A percentile compares a stretch with the other conserved stretches of the same genome.
Conservation (phyloP, 2,329 filamentous ascomycete species). For the Pseudogymnoascus verrucosus region DNA sequence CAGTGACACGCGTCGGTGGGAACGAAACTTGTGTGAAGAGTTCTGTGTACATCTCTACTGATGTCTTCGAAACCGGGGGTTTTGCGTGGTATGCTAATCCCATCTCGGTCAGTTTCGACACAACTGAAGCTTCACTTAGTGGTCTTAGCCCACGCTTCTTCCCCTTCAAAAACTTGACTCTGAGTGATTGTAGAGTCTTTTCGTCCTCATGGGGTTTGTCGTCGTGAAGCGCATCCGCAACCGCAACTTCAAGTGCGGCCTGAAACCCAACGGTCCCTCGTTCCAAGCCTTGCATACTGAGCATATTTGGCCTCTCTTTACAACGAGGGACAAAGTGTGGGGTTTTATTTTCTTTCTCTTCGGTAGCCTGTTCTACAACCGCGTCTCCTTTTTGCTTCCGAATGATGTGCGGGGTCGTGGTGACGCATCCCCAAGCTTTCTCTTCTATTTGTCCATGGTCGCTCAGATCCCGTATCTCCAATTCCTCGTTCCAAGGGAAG, state of each 20-base stretch:
- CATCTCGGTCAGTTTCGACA: constrained; percentile 48
- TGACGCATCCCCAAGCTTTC: constrained; percentile 54
- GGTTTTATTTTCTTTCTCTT: constrained; percentile 17
- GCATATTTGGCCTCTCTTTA: constrained; percentile 51
- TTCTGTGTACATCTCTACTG: constrained; percentile 53
- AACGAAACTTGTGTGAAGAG: constrained; percentile 53
- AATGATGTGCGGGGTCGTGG: constrained; percentile 55
- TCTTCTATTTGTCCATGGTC: constrained; percentile 59
- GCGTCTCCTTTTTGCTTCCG: constrained; percentile 40
- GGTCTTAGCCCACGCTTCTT: constrained; percentile 37
- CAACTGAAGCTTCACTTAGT: constrained; percentile 48
- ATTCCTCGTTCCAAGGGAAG: constrained; percentile 58
- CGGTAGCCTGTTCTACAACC: constrained; percentile 22
- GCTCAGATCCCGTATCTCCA: constrained; percentile 53
- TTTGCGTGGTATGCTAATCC: constrained; percentile 48
- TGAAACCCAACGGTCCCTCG: constrained; percentile 63
- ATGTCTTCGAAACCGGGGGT: constrained; percentile 36
- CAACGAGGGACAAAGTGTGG: constrained; percentile 25
- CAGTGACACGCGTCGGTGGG: constrained; percentile 47
- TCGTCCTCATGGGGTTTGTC: constrained; percentile 39
- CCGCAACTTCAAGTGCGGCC: constrained; percentile 57
- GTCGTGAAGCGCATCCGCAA: constrained; percentile 56
- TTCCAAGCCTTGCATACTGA: constrained; percentile 63
- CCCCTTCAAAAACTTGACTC: constrained; percentile 29
- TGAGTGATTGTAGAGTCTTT: constrained; percentile 17